Base-by-base conservation (phyloP, 73 alveolate species). In the Blepharisma stoltei region DNA sequence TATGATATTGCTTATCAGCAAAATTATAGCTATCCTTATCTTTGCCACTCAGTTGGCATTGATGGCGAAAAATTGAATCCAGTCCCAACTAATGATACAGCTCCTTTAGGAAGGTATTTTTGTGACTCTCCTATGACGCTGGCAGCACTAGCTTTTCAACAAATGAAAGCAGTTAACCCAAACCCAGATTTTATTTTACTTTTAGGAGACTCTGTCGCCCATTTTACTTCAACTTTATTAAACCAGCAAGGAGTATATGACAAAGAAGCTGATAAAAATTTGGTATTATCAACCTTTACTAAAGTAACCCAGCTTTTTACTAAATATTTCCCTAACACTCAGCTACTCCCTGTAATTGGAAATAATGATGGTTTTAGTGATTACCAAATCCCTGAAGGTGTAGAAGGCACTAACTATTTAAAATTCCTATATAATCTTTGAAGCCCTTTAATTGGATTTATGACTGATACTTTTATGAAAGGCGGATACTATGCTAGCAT, bases 161-260 rank as follows among this genome's bases (percentile, higher is more conserved):
- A 11, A 18, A 50, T 50, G 65, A 14, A 11, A 50, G n/a, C 21
- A 14, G 21, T 50, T 14, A 18, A 50, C 65, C 65, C 65, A 18
- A 50, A 50, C 65, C 65, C 65, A 18, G 65, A 50, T 18, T 50
- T 50, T 50, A 50, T 50, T 18, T 50, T 50, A 18, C 27, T 50
- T 50, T 50, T 50, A 50, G 65, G 65, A 50, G 65, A 50, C 21
- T 50, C 65, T 50, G 21, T 50, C 21, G 65, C 27, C n/a, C 65
- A 50, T 18, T 50, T 50, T 50, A 50, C 65, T 14, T 14, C 27
- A 50, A 14, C 21, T 14, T 50, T 11, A 14, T 11, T 14, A 50
- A 50, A 14, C n/a, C n/a, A 14, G 4, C n/a, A 50, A 11, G n/a
- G n/a, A 1, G 21, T 11, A 1, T 11, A 50, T 14, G 21, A 18